These are phyloP conservation scores for Periconia macrospinosa DNA, from an alignment of 2,329 filamentous ascomycete species.

Conservation along the genomic window DNA sequence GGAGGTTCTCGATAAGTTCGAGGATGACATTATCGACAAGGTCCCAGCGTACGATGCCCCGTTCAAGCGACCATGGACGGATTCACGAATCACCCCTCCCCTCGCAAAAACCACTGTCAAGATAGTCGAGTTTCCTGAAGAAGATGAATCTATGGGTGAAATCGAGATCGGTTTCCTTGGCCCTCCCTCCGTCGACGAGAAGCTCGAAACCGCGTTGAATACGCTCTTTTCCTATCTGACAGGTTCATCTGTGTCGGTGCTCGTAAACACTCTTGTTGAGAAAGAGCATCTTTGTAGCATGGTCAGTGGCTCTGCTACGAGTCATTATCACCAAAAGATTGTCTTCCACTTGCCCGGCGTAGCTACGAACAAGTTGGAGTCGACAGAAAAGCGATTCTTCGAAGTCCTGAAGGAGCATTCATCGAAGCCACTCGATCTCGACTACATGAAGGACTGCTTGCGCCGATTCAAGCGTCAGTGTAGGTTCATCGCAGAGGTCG, in stretches of 20 bases:
- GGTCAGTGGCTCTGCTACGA: constrained; percentile 77
- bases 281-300: constrained; percentile 89
- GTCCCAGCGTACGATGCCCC: constrained; percentile 74
- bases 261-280: constrained; percentile 92
- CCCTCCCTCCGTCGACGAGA: constrained; percentile 72
- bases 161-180: constrained; percentile 85
- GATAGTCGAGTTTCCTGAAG: constrained; percentile 89
- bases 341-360: constrained; percentile 87
- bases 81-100: constrained; percentile 75
- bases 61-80: constrained; percentile 88
- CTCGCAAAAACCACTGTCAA: constrained; percentile 74
- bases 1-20: constrained; percentile 81
- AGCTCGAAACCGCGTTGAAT: constrained; percentile 68
- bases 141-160: constrained; percentile 92
- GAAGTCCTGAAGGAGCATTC: constrained; percentile 81
- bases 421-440: constrained; percentile 80
- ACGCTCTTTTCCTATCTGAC: constrained; percentile 84
- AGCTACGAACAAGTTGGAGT: constrained; percentile 78
- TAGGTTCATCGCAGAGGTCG: constrained; percentile 81
- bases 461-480: constrained; percentile 77
- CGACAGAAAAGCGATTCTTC: constrained; percentile 84
- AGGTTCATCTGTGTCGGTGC: constrained; percentile 86
- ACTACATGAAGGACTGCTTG: constrained; percentile 86
- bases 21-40: constrained; percentile 79
- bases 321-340: constrained; percentile 78